Evolutionary conservation across 345 rosid species (phyloP).

Genomic region (Brassica nigra): DNA sequence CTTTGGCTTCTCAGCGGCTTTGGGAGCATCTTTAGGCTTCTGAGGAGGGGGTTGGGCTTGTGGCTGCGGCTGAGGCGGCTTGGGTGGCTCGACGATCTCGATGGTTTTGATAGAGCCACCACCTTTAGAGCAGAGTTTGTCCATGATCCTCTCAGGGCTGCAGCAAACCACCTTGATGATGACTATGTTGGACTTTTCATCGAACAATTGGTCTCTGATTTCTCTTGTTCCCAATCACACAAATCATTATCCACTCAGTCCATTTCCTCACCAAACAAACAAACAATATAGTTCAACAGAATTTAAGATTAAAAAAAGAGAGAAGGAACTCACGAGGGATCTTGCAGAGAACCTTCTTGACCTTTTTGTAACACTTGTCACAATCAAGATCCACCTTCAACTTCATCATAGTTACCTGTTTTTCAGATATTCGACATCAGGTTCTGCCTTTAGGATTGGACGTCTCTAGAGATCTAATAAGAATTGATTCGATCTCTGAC

Average conservation of each 20-base stretch:
- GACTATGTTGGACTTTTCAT: conserved; percentile 69
- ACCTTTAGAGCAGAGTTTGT: conserved; percentile 58
- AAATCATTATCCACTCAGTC: conserved; percentile 46
- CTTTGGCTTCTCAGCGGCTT: conserved; percentile 19
- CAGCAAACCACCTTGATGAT: conserved; percentile 75
- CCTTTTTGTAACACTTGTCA: conserved; percentile 63
- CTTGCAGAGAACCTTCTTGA: conserved; percentile 68
- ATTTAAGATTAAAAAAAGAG: background rate
- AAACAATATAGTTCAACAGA: background rate
- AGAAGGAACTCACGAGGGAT: conserved; percentile 64
- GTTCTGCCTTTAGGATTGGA: conserved; percentile 19
- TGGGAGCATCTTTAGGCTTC: conserved; percentile 18
- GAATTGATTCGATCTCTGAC: conserved; percentile 41
- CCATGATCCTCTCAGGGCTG: conserved; percentile 68
- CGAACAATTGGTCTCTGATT: conserved; percentile 62
- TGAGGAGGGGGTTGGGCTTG: conserved; percentile 15
- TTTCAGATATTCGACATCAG: conserved; percentile 6
- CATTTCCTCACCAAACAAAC: conserved; percentile 5
- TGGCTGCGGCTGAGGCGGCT: conserved; percentile 35
- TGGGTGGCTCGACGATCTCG: conserved; percentile 42
- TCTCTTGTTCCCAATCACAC: conserved; percentile 59
- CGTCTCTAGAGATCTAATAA: conserved; percentile 17
- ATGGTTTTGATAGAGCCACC: conserved; percentile 60
- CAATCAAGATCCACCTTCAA: conserved; percentile 77
- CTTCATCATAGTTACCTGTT: conserved; percentile 68